Percentiles rank a stretch among this genome's conserved stretches.
Evolutionary conservation across 2,329 filamentous ascomycete genomes (phyloP).

Genomic region (Macrophomina pseudophaseolina): DNA sequence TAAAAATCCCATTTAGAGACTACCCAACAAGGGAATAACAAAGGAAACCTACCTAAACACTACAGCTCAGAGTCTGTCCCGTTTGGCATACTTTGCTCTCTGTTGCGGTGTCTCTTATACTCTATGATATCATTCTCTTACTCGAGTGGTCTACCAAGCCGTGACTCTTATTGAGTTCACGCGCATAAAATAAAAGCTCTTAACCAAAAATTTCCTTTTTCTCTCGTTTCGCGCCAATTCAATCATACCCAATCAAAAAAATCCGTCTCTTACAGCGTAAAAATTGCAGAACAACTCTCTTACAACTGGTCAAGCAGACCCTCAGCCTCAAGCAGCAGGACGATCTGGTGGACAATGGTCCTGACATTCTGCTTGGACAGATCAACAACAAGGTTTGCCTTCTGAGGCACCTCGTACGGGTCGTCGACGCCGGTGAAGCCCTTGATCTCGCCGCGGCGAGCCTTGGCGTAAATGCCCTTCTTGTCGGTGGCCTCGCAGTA

Average conservation of each 20-base stretch:
- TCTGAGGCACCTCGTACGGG: conserved; percentile 84
- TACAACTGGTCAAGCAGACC: conserved; percentile 77
- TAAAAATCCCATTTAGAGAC: too few species aligned
- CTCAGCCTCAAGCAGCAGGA: conserved; percentile 86
- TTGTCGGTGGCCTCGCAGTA: conserved; percentile 95
- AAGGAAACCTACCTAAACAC: too few species aligned
- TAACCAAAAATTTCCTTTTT: background rate
- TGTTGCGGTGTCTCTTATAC: too few species aligned
- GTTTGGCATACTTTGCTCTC: too few species aligned
- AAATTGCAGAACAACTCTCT: background rate
- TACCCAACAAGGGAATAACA: too few species aligned
- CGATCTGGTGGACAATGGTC: conserved; percentile 95
- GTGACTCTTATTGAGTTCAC: too few species aligned
- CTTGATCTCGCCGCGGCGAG: conserved; percentile 89
- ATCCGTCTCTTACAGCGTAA: background rate
- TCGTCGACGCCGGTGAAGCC: conserved; percentile 98
- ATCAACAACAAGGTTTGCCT: conserved; percentile 85
- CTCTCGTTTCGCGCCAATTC: background rate
- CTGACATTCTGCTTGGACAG: conserved; percentile 84
- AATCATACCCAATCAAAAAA: background rate
- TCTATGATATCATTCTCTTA: too few species aligned
- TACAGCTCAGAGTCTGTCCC: too few species aligned
- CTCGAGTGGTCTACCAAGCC: too few species aligned
- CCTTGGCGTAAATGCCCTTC: conserved; percentile 84
- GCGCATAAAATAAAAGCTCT: too few species aligned